Conservation (phyloP, 345 rosid genomes). For the Firmiana major region DNA sequence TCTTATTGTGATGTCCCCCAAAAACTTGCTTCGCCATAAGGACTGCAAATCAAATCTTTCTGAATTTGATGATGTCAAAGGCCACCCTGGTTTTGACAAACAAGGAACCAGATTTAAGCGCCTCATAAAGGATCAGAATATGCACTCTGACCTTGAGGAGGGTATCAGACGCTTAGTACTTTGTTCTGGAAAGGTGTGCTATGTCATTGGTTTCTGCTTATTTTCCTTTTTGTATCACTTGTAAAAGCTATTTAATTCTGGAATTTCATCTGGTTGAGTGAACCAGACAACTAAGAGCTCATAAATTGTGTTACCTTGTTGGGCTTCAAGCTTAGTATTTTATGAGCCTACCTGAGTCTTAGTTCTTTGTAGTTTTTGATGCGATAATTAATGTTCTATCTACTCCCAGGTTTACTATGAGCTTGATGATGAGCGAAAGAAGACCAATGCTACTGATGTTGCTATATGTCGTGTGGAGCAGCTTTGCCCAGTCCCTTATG, state of each 20-base stretch:
- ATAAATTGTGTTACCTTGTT: background rate
- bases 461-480: slow-evolving; percentile 86
- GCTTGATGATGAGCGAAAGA: slow-evolving; percentile 65
- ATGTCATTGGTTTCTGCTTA: background rate
- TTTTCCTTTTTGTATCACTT: background rate
- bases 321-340: background rate
- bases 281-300: background rate
- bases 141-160: slow-evolving; percentile 77
- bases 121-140: slow-evolving; percentile 79
- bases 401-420: slow-evolving; percentile 54
- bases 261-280: background rate
- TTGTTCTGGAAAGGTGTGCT: slow-evolving; percentile 83
- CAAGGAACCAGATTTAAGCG: slow-evolving; percentile 96
- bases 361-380: background rate
- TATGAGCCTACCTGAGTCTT: background rate
- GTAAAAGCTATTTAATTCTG: background rate
- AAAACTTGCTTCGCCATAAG: slow-evolving; percentile 87
- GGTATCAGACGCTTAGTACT: slow-evolving; percentile 83
- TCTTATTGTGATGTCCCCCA: slow-evolving; percentile 79
- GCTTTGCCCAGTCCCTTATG: slow-evolving; percentile 76
- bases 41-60: slow-evolving; percentile 90
- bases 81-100: slow-evolving; percentile 93
- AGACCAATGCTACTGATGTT: slow-evolving; percentile 44
- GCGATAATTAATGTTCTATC: background rate
- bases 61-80: slow-evolving; percentile 93